Conservation (phyloP, 345 rosid species). For the Populus nigra region DNA sequence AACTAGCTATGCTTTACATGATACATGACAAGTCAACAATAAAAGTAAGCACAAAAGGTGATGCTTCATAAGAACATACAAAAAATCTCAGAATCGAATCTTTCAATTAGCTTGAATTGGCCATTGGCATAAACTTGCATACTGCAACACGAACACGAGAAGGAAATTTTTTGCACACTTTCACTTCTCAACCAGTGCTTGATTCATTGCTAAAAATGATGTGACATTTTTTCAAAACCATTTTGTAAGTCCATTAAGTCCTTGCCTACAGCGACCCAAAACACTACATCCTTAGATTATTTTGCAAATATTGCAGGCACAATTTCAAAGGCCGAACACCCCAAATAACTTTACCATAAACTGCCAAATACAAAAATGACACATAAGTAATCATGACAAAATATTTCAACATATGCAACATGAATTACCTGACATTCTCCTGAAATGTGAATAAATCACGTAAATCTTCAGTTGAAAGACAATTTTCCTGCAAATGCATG, state of each 20-base stretch:
- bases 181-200: neutral
- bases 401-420: constrained; percentile 5
- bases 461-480: constrained; percentile 79
- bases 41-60: neutral
- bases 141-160: neutral
- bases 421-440: constrained; percentile 60
- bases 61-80: neutral
- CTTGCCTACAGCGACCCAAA: neutral
- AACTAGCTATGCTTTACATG: neutral
- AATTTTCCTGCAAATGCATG: constrained; percentile 59
- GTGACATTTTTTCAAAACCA: neutral
- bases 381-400: neutral
- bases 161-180: neutral
- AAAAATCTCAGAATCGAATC: neutral
- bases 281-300: neutral
- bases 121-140: neutral
- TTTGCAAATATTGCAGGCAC: neutral
- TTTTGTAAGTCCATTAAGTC: neutral
- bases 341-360: neutral
- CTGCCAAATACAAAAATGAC: neutral
- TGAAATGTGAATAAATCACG: constrained; percentile 81
- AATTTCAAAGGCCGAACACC: neutral
- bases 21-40: neutral
- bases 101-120: neutral
- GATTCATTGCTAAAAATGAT: neutral